phyloP scores from a whole-genome alignment of 2,329 filamentous ascomycete genomes.

The Cordyceps javanica region DNA sequence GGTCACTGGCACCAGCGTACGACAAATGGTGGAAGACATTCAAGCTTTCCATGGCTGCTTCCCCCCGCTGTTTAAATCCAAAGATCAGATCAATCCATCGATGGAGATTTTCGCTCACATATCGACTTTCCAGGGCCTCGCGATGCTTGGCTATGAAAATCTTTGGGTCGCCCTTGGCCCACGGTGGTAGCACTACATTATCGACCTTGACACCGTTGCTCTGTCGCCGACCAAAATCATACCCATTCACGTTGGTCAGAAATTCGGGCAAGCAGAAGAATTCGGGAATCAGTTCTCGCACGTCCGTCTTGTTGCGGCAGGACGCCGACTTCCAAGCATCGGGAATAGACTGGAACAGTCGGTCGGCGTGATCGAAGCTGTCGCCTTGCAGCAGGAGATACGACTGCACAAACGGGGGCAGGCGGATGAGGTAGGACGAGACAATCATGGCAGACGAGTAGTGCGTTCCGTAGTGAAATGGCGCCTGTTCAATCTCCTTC shows the following conservation, averaged over 20 bases:
- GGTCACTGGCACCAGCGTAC: constrained; percentile 86
- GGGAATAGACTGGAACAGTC: constrained; percentile 88
- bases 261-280: constrained; percentile 98
- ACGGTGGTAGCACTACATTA: constrained; percentile 82
- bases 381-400: constrained; percentile 94
- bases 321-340: constrained; percentile 91
- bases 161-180: constrained; percentile 93
- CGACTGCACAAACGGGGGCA: constrained; percentile 94
- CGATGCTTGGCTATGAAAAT: constrained; percentile 94
- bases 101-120: constrained; percentile 84
- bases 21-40: constrained; percentile 97
- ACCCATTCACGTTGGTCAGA: constrained; percentile 85
- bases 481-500: constrained; percentile 83
- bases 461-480: constrained; percentile 97
- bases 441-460: constrained; percentile 99
- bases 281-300: constrained; percentile 89
- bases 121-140: constrained; percentile 89
- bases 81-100: constrained; percentile 96
- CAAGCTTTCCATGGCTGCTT: constrained; percentile 81
- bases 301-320: constrained; percentile 83
- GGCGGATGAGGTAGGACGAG: constrained; percentile 86
- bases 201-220: constrained; percentile 75
- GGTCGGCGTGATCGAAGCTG: constrained; percentile 90
- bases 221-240: constrained; percentile 86
- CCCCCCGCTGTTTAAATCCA: constrained; percentile 87